These are phyloP conservation scores for Talaromyces atroroseus DNA, from an alignment of 2,329 filamentous ascomycete genomes.

Conservation along the genomic window DNA sequence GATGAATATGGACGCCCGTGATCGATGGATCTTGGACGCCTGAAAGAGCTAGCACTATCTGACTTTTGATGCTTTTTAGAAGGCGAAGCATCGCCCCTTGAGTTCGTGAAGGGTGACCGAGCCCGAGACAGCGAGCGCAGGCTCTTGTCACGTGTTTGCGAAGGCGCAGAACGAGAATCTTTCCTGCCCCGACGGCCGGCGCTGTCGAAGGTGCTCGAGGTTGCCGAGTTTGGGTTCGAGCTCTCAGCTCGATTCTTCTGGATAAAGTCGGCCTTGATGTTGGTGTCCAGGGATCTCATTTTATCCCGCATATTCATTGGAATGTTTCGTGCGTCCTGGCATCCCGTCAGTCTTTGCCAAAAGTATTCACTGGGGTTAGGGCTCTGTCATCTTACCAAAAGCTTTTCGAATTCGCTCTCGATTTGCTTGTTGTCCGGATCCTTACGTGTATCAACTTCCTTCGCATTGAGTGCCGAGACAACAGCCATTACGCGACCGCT, in stretches of 20 bases:
- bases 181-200: constrained; percentile 36
- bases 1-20: constrained; percentile 59
- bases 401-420: constrained; percentile 58
- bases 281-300: constrained; percentile 82
- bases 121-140: constrained; percentile 54
- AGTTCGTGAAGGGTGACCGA: constrained; percentile 57
- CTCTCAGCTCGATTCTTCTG: constrained; percentile 74
- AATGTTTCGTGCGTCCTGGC: constrained; percentile 80
- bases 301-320: constrained; percentile 90
- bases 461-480: constrained; percentile 58
- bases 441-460: constrained; percentile 42
- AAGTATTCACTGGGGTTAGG: constrained; percentile 54
- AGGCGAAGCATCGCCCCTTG: constrained; percentile 62
- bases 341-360: constrained; percentile 36
- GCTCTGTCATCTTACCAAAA: constrained; percentile 54
- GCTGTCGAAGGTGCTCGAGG: constrained; percentile 18
- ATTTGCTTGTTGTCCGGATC: constrained; percentile 49
- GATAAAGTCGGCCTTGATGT: constrained; percentile 94
- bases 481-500: constrained; percentile 58
- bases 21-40: constrained; percentile 67
- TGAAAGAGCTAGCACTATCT: constrained; percentile 59
- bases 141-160: constrained; percentile 42
- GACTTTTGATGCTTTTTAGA: constrained; percentile 63
- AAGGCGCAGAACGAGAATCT: constrained; percentile 32
- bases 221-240: constrained; percentile 39